Base-by-base conservation (phyloP, 345 rosid genomes). In the Gossypium turneri region DNA sequence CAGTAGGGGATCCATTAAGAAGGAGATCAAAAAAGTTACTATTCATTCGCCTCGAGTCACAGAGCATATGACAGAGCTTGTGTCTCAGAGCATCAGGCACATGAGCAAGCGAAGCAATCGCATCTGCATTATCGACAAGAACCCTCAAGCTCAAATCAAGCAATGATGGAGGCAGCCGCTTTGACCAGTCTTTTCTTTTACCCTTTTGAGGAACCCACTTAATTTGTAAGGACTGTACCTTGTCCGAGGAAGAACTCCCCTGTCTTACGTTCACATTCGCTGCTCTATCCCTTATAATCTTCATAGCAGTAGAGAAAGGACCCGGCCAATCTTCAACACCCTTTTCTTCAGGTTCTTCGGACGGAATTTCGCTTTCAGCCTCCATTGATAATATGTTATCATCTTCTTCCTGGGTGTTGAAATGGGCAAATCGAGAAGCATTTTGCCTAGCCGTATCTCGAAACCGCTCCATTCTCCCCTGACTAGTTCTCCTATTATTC, bases 251-350 rank as follows among this genome's bases (percentile, higher is more conserved):
- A 41, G 47, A 43, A 24, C 41, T 10, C 66, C 79, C 75, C 55
- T 45, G 61, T 64, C 2, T 71, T 51, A 75, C 20, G 56, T 58
- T 80, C 64, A 65, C 16, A 48, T 84, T 86, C 13, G 79, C 83
- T 47, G 68, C 78, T 57, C 99, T 84, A 53, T 91, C 98, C 84
- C 84, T 85, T 10, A 94, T 90, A 45, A 94, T 92, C 77, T 87
- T 93, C 99, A 91, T 86, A 56, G 97, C 99, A 75, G 99, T 91
- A 48, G 99, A 90, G 82, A 92, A 94, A 15, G 99, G 98, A 57
- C 99, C 99, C 2, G 98, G 99, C 98, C 98, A 94, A 79, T 94
- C 98, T 79, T 89, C 94, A 60, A 79, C 80, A 34, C 76, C 81
- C 53, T 73, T 29, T 57, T 79, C 82, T 62, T 69, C 71, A 1